Conservation (phyloP, 2,329 filamentous ascomycete species). For the Polytolypa hystricis region DNA sequence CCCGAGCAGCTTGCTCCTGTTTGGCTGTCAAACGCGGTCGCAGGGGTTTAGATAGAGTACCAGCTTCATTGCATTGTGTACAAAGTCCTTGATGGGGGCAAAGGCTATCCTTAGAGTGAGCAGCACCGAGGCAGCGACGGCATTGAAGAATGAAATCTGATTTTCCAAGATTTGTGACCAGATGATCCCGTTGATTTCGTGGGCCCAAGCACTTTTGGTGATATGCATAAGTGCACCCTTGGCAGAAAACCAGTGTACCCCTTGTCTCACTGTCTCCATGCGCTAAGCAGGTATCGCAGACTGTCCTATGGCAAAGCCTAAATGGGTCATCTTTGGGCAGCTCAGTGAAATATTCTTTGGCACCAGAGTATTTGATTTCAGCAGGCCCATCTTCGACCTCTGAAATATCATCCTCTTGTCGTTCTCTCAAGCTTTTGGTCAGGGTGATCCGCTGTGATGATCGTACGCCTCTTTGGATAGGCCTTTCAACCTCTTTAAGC, state of each 20-base stretch:
- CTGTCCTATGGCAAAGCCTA: constrained; percentile 53
- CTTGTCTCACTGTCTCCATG: constrained; percentile 44
- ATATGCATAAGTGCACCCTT: constrained; percentile 76
- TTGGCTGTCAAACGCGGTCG: constrained; percentile 59
- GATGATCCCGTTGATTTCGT: constrained; percentile 65
- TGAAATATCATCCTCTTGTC: constrained; percentile 38
- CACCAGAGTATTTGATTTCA: constrained; percentile 29
- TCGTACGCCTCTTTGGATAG: constrained; percentile 6
- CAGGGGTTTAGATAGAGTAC: constrained; percentile 63
- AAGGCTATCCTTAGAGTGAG: constrained; percentile 55
- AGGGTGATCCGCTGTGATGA: constrained; percentile 8
- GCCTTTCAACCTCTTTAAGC: too few species aligned
- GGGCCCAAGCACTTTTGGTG: constrained; percentile 74
- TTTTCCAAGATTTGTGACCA: constrained; percentile 72
- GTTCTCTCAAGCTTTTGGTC: constrained; percentile 35
- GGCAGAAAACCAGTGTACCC: constrained; percentile 71
- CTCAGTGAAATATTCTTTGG: constrained; percentile 63
- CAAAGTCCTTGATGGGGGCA: constrained; percentile 65
- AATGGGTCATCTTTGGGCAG: constrained; percentile 56
- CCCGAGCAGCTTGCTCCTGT: constrained; percentile 72
- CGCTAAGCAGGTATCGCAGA: constrained; percentile 62
- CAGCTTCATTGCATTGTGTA: constrained; percentile 54
- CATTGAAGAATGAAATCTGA: constrained; percentile 82
- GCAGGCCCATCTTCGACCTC: constrained; percentile 12
- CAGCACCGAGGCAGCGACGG: constrained; percentile 63